Percentiles rank a stretch among this genome's conserved stretches.
Evolutionary conservation across 78 protist species (phyloP).

Genomic region (Dictyostelium capitatum): DNA sequence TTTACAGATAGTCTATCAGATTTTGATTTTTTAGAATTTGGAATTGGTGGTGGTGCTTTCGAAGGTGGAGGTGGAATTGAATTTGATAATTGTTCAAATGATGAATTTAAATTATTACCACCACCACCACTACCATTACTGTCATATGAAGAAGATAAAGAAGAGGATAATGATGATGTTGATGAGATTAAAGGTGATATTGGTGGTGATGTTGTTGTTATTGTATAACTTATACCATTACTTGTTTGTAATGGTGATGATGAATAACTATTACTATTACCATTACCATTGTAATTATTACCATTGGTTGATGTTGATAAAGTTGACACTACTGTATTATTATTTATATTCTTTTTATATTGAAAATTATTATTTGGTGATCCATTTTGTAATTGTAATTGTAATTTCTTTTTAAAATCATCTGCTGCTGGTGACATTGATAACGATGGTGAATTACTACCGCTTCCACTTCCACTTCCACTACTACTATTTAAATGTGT

Average conservation of each 20-base stretch:
- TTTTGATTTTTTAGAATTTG: background rate
- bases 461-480: no score
- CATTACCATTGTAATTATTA: background rate
- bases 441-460: background rate
- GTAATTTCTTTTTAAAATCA: slow-evolving; percentile 26
- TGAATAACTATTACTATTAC: background rate
- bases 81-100: background rate
- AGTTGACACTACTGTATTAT: no score
- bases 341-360: background rate
- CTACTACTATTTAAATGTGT: background rate
- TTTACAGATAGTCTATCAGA: slow-evolving; percentile 22
- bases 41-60: background rate
- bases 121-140: background rate
- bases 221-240: background rate
- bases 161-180: background rate
- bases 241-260: background rate
- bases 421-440: background rate
- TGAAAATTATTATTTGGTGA: background rate
- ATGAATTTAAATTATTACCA: slow-evolving; percentile 7
- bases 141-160: background rate
- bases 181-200: background rate
- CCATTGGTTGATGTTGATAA: background rate
- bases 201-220: slow-evolving; percentile 16
- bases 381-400: background rate
- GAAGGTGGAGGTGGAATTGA: background rate